Base-by-base conservation (phyloP, 306 rosid genomes). In the Glycyrrhiza uralensis region DNA sequence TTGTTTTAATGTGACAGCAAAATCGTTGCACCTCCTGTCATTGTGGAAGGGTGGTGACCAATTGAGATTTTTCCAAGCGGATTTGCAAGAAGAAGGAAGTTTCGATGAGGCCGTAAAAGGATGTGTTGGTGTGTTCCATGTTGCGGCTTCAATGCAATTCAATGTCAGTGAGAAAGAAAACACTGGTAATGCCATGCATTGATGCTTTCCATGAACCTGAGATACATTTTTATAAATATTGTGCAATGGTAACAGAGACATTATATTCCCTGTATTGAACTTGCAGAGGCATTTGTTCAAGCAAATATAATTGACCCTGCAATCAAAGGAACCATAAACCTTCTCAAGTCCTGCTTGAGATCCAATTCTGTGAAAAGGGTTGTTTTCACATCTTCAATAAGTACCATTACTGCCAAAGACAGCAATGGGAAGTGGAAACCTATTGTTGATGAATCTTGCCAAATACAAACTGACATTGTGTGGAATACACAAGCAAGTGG, bases 361-460 rank as follows among this genome's bases (percentile, higher is more conserved):
- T 87, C 90, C 13, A 73, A 76, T 79, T 84, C 96, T 4, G 89
- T 92, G 80, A 89, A 83, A 76, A 85, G 82, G 72, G 96, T 89
- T 75, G 87, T 92, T 26, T 79, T 89, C 81, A 92, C 96, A 41
- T 92, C 97, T 81, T 89, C 96, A 15, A 83, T 87, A 10, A 92
- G 96, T 58, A 89, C 96, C 3, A 35, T 89, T 36, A 87, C 90
- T 1, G 96, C 89, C 51, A 84, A 73, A 77, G 90, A 92, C 13
- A 73, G 8, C 42, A 17, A 69, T 66, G 94, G 84, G 19, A 80
- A 71, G 41, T 80, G 88, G 90, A 92, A 55, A 72, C 24, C 76
- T 18, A 8, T 78, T 45, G 96, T 86, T 45, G 92, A 92, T 75
- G 97, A 92, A 73, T 81, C 87, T 45, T 89, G 94, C 58, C 89